Conservation (phyloP, 2,329 filamentous ascomycete species). For the Colletotrichum lupini region DNA sequence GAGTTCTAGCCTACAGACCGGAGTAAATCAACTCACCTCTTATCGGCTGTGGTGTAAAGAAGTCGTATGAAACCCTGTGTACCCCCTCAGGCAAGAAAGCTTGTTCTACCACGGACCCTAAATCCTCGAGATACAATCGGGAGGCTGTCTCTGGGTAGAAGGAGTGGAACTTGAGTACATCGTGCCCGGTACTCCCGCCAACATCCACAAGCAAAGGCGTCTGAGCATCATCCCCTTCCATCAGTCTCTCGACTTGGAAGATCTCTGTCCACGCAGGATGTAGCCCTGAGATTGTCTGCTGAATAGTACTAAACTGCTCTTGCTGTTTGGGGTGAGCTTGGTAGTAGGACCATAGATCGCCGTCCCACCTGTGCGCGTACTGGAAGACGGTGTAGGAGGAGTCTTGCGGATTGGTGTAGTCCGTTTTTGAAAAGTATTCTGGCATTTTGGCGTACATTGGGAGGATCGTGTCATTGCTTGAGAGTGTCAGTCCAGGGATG, state of each 20-base stretch:
- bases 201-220: constrained; percentile 6
- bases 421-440: neutral
- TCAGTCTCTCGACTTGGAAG: neutral
- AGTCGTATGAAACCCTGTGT: constrained; percentile 43
- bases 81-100: neutral
- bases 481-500: too few relatives aligned
- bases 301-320: constrained; percentile 11
- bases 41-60: constrained; percentile 50
- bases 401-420: constrained; percentile 5
- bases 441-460: constrained; percentile 5
- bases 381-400: neutral
- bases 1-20: neutral
- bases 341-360: constrained; percentile 9
- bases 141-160: neutral
- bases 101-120: neutral
- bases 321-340: constrained; percentile 9
- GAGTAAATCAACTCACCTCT: constrained; percentile 1
- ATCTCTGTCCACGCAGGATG: constrained; percentile 1
- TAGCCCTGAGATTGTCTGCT: neutral
- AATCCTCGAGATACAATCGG: neutral
- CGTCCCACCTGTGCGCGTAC: constrained; percentile 2
- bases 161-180: neutral
- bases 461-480: neutral
- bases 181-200: constrained; percentile 2
- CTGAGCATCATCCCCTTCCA: neutral